Base-by-base conservation (phyloP, 306 rosid species). In the Pyrus bretschneideri region DNA sequence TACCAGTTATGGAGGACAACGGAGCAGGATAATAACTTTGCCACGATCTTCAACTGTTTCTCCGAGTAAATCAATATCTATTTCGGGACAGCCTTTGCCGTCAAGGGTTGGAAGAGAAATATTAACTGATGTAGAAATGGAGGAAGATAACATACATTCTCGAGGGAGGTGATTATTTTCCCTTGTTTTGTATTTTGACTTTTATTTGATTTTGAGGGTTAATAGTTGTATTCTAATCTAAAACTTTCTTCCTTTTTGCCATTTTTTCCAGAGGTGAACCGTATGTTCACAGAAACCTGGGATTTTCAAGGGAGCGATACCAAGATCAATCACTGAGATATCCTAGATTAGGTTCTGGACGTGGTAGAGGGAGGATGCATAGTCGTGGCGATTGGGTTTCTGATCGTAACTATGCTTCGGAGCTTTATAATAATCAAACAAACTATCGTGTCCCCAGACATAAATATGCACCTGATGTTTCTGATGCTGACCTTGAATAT, bases 161-260 rank as follows among this genome's bases (percentile, higher is more conserved):
- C 76, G 87, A 81, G 96, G 92, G 91, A 92, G 98, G 98, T 94
- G 91, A 86, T 85, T 71, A 52, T 35, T 68, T 45, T 15, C 72
- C 38, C 40, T 31, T 49, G 30, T 71, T 9, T 46, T 42, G 14
- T 40, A 25, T 40, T 60, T 51, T 14, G 10, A 25, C 31, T 54
- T 4, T 4, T 2, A 2, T 49, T 30, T 42, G 69, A 6, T 55
- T 62, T 49, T 80, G 5, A 57, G 29, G 6, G 42, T 30, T 38
- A 42, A 42, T 55, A 51, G 69, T 52, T 72, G 44, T 57, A 27
- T 64, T 72, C 52, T 79, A 62, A 66, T 55, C 58, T 76, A 45
- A 82, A 57, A 59, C 19, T 55, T 55, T 73, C 21, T 73, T 14
- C 54, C 22, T 19, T 61, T 80, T 61, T 80, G 15, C 11, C 67